Base-by-base conservation (phyloP, 345 rosid genomes). In the Lagerstroemia speciosa region DNA sequence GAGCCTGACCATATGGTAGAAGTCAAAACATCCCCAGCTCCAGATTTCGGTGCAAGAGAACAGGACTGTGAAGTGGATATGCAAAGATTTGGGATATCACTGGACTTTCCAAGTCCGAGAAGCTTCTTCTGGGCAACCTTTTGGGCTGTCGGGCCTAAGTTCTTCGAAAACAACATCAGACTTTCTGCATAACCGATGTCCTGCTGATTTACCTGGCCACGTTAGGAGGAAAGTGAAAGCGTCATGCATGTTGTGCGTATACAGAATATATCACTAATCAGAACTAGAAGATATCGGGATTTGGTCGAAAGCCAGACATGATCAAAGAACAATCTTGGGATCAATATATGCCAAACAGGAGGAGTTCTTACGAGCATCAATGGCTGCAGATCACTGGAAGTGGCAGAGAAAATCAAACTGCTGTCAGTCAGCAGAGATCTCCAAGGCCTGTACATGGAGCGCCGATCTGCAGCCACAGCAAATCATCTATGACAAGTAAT, bases 131-230 rank as follows among this genome's bases (percentile, higher is more conserved):
- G 32, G 8, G 88, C 83, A 37, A 84, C 62, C 74, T 67, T 83
- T 69, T 65, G 76, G 22, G 78, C 87, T 14, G 81, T 79, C 55
- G 86, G 83, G 45, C 88, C 93, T 38, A 88, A 74, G 74, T 79
- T 78, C 73, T 75, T 80, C 60, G 71, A 75, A 68, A 84, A 85
- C 69, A 72, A 19, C 85, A 70, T 75, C 66, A 85, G 76, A 71
- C 83, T 74, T 69, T 84, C 75, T 50, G 46, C 31, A 67, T 84
- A 85, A 41, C 81, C 63, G 32, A 71, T 72, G 26, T 72, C 75
- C 69, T 65, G 74, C 73, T 71, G 78, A 57, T 75, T 69, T 67
- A 77, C 79, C 88, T 87, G 66, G 65, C 67, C 4, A 73, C 69
- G 53, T 46, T 0, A 37, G 31, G 34, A 63, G 24, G 57, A 67